These are phyloP conservation scores for Sistotremastrum niveocremeum DNA, from an alignment of 768 basidiomycete species.

Conservation along the genomic window DNA sequence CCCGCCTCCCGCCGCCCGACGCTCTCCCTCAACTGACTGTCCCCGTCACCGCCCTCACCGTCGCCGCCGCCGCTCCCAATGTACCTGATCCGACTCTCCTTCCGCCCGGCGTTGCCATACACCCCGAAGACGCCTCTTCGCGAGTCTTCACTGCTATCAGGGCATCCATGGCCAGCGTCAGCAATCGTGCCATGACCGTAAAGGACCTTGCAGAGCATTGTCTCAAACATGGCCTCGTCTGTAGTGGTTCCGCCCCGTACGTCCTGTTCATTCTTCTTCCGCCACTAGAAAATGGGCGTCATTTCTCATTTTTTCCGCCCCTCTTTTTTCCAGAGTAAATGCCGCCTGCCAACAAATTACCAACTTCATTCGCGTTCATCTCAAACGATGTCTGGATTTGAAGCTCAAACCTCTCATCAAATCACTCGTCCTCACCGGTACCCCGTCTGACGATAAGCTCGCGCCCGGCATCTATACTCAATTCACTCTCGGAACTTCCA, in stretches of 20 bases:
- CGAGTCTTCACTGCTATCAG: constrained; percentile 66
- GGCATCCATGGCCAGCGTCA: constrained; percentile 60
- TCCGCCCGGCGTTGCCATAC: constrained; percentile 49
- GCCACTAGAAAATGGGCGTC: constrained; percentile 7
- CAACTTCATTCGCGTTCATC: constrained; percentile 65
- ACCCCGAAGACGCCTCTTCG: constrained; percentile 57
- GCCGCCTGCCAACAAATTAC: constrained; percentile 75
- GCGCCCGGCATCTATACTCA: constrained; percentile 42
- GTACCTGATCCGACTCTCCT: constrained; percentile 33
- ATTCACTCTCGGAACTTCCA: constrained; percentile 13
- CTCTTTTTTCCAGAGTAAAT: constrained; percentile 35
- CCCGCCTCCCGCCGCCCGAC: constrained; percentile 4
- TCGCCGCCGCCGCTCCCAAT: constrained; percentile 8
- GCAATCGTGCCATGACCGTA: constrained; percentile 76
- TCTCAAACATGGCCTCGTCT: constrained; percentile 47
- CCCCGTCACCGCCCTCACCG: constrained; percentile 8
- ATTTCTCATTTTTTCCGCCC: constrained; percentile 7
- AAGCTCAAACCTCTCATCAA: constrained; percentile 65
- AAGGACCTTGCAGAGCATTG: constrained; percentile 72
- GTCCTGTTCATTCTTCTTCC: constrained; percentile 3
- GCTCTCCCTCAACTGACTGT: neutral
- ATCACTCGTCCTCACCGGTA: constrained; percentile 60
- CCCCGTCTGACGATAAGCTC: constrained; percentile 58
- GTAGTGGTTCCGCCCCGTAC: constrained; percentile 52
- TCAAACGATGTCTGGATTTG: constrained; percentile 54